Base-by-base conservation (phyloP, 78 protist species). In the Emiliania huxleyi region DNA sequence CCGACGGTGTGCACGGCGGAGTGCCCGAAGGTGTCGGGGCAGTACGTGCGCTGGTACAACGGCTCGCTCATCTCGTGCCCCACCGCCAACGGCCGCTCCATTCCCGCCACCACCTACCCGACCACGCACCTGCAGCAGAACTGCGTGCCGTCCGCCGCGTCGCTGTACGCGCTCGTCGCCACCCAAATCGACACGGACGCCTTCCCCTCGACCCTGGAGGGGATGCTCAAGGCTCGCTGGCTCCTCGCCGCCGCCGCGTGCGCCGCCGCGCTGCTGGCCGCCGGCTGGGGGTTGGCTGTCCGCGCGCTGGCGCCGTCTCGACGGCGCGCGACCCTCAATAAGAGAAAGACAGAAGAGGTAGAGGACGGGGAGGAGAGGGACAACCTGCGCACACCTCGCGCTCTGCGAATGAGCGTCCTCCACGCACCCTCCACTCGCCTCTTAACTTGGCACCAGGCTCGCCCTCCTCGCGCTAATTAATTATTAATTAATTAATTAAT, bases 21-120 rank as follows among this genome's bases (percentile, higher is more conserved):
- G 35, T 77, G 85, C 46, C 85, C 85, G 6, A 0, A 1, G 35
- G 4, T 77, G 18, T 77, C 85, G 29, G 85, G 85, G 23, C 85
- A 77, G 23, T 77, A 77, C 46, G 85, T 77, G 85, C 85, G 46
- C 35, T 77, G 85, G 85, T 77, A 77, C 85, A 77, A 77, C 23
- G 85, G 85, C 23, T 15, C 35, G 35, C 25, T 40, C 48, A 77
- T 77, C 85, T 40, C 44, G 85, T 77, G 85, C 85, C n/a, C n/a
- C n/a, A n/a, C 37, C 23, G 18, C 29, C 35, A 3, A 37, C 85
- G 85, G 85, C 33, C 85, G 85, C 48, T 15, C 44, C 35, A 40
- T 77, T 22, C 85, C 85, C 33, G 85, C 85, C 35, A 77, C 85
- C 48, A 77, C 85, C 48, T 77, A 77, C 46, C 85, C 85, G 19